Evolutionary conservation across 1,284 basidiomycete genomes (phyloP), one percentile per base, ranked within the genome.

Genomic region (Microbotryum lychnidis-dioicae): DNA sequence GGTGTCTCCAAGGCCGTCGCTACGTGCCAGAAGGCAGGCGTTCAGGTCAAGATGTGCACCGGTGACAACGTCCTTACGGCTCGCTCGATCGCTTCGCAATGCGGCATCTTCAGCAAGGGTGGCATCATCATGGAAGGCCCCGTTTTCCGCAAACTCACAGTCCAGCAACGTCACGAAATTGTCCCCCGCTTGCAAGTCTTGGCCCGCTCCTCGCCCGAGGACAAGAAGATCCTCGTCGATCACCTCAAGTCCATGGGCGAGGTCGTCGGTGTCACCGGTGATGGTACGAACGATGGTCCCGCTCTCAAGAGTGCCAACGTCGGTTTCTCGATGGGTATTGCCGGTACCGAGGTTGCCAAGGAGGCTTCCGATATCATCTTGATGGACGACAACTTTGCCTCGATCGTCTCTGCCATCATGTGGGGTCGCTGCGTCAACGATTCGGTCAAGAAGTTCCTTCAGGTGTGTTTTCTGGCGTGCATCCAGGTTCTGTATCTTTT

Each of bases 381-480:
- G 54, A 96, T 97, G 91, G 77, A 78, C 64, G 94, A 97, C 78
- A 96, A 97, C 75, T 97, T 98, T 75, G 80, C 89, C 10, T 92
- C 89, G 20, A 94, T 98, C 74, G 91, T 97, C 68, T 87, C 91
- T 72, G 94, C 93, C 60, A 93, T 98, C 73, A 93, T 96, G 82
- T 98, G 94, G 94, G 94, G 94, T 51, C 89, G 94, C 62, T 94
- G 91, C 74, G 93, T 98, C 67, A 97, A 97, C 76, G 94, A 98
- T 74, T 84, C 92, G 0, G 94, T 97, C 65, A 86, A 88, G 75
- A 97, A 97, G 79, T 98, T 97, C 79, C 75, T 98, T 65, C 94
- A 97, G 79, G 60, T 61, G 44, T 44, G 57, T 27, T 23, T 29
- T 31, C 6, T 27, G 27, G 23, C 37, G 20, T 21, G 1, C 10